Base-by-base conservation (phyloP, 1,284 basidiomycete genomes). In the Cronartium ribicola region DNA sequence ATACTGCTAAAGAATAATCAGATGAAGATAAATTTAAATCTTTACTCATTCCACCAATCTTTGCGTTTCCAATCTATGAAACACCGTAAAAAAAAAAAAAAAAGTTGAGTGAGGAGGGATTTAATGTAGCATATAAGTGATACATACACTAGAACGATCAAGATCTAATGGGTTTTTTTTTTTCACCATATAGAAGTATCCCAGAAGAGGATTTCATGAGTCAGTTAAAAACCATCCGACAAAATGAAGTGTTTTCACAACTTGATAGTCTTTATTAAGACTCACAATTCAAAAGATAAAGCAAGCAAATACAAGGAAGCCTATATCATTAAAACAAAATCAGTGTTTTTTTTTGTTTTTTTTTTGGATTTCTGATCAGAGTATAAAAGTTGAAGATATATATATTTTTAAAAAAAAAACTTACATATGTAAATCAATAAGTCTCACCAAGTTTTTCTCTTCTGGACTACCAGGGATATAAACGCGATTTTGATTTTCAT, bases 21-120 rank as follows among this genome's bases (percentile, higher is more conserved):
- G 59, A 29, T 61, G 59, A 61, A 29, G 59, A 61, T 7, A 61
- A 36, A 17, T 36, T 61, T n/a, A 61, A 36, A 61, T 61, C 59
- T 29, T 14, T 8, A 36, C 37, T 39, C 59, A 61, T 29, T 14
- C 59, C 59, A 61, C 59, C 59, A 61, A 61, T 61, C 59, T 36
- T 7, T 14, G 59, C 59, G 36, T 61, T 61, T 7, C 20, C 59
- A 36, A 61, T 61, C 59, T 61, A 29, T 14, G 20, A 14, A 13
- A 51, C 20, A 14, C 13, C 13, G 46, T 20, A 51, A 3, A 51
- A 51, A 13, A 51, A 51, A 51, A 51, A 20, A 51, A 51, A 51
- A 14, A 20, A 3, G 20, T 51, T 20, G 1, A 14, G 13, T 51
- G 14, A 20, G 13, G 13, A 2, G 20, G 20, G 46, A 13, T 20